Base-by-base conservation (phyloP, 805 yeast genomes). In the Yamadazyma nakazawae region DNA sequence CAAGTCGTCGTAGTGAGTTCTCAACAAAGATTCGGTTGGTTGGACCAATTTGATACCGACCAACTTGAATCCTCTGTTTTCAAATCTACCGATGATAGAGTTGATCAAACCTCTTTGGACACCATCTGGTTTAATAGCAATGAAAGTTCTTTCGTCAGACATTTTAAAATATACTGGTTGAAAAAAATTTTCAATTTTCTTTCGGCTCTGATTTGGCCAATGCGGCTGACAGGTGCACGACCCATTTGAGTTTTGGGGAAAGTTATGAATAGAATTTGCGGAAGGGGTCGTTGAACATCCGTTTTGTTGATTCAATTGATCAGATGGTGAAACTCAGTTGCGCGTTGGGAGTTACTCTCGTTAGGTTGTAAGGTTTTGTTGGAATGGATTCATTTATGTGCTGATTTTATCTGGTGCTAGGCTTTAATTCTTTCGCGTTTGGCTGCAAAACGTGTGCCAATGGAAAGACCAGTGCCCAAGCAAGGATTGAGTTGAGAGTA, bases 71-170 rank as follows among this genome's bases (percentile, higher is more conserved):
- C 99, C 99, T 77, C 96, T 88, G 80, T 84, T 78, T 81, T 91
- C 97, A 75, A 95, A 94, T 76, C 98, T 89, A 62, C 84, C 79
- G 60, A 94, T 70, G 79, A 94, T 91, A 61, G 86, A 80, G 70
- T 95, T 75, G 76, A 92, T 80, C 70, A 94, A 80, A 55, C 98
- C 98, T 79, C 99, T 89, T 82, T 94, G 98, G 81, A 94, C 98
- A 78, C 98, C 99, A 76, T 94, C 99, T 76, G 99, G 99, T 84
- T 87, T 87, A 67, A 87, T 84, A 58, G 95, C 95, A 77, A 87
- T 87, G 70, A 87, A 87, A 67, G 95, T 87, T 85, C 96, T 85
- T 76, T 87, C 95, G 76, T 72, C 73, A 51, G 83, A 78, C 83
- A 78, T 79, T 43, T 35, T 12, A 8, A 30, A 25, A 18, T 40